Base-by-base conservation (phyloP, 1,139 yeast species). In the Saccharomyces hybrid region DNA sequence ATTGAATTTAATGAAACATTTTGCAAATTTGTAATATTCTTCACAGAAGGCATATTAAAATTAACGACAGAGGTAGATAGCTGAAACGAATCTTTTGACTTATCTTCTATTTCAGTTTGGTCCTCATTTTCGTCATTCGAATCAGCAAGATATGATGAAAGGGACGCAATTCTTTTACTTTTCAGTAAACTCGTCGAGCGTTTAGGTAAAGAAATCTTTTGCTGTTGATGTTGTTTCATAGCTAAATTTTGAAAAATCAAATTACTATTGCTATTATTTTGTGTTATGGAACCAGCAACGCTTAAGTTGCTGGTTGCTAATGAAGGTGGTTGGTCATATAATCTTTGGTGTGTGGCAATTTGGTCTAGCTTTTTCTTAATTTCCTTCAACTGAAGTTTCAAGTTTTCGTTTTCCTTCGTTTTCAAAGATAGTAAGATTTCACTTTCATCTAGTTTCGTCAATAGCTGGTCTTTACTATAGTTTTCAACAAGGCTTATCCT, bases 311-410 rank as follows among this genome's bases (percentile, higher is more conserved):
- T 38, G 42, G 13, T 38, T 8, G 41, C 28, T 5, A 42, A 51
- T 47, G 48, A 49, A 9, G 49, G 50, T 5, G 42, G 13, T 6
- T 52, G 50, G 1, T 38, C 52, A 28, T 47, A 34, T n/a, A 41
- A 41, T 34, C 55, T 57, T 30, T 56, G 58, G 50, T 62, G 67
- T 1, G 67, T 64, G 74, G 82, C 78, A 65, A 85, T 88, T 53
- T 82, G 75, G 63, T 88, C 96, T 60, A 81, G 84, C 61, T 81
- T 81, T 63, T 85, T 91, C 61, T 84, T 82, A 57, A 86, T 91
- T 7, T 76, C 69, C 51, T 82, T 74, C 59, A 86, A 82, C 59
- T 79, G 79, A 44, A 79, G 74, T 62, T 83, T 81, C 49, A 76
- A 57, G 6, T 56, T 58, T 26, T 61, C 56, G 16, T 69, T 51